Evolutionary conservation across 768 basidiomycete species (phyloP), one percentile per base, ranked within the genome.

Genomic region (Termitomyces titanicus): DNA sequence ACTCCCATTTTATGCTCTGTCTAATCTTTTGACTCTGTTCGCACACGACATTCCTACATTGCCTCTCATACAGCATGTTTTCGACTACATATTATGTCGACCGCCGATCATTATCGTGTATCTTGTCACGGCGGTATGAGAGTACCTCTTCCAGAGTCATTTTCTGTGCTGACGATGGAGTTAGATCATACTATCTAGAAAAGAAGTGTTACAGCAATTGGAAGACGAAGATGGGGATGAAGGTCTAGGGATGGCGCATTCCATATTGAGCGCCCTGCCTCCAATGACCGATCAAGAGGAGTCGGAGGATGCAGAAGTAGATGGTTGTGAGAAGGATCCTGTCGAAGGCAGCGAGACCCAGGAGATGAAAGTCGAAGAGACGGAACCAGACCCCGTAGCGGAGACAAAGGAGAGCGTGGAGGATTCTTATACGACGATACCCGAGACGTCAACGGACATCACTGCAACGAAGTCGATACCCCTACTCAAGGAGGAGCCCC

Each of bases 41-140:
- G 85, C 94, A 11, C 94, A 98, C 68, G 94, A 97, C 62, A 80
- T 94, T 54, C 92, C 94, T 8, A 90, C 89, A 2, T 79, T 96
- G n/a, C 81, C 88, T 5, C 84, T 94, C 37, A 89, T 94, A 25
- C 94, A 96, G 66, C 88, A 94, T 59, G 83, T 94, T 45, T 98
- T 96, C 69, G 94, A 98, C 70, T 98, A 86, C 65, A 71, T 97
- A 10, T 72, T 98, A 12, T 83, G 84, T 59, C 79, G 94, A 34
- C 92, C 92, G 24, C 94, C 94, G 10, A 81, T 94, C 27, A 76
- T 79, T 1, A 78, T 84, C 2, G 87, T 96, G 0, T 98, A 96
- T 74, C 81, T 97, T 10, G 85, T 85, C 15, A 82, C 87, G 33
- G 87, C 89, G 38, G 93, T 96, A 66, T 8, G 48, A 38, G 35